Conservation (phyloP, 768 basidiomycete species). For the Panaeolus cyanescens region DNA sequence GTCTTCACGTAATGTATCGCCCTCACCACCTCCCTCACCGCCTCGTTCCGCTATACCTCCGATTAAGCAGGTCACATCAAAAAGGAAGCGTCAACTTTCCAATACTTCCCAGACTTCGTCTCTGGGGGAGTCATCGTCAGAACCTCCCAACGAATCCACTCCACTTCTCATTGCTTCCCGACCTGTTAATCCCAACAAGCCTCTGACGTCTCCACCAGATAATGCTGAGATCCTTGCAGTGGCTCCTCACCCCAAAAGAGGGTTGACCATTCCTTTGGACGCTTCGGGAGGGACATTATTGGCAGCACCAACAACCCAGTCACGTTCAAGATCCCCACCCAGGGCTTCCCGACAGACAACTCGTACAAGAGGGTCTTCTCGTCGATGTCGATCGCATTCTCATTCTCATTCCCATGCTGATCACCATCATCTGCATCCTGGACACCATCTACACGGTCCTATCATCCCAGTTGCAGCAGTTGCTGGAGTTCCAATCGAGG, state of each 20-base stretch:
- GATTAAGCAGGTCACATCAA: background rate
- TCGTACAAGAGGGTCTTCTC: background rate
- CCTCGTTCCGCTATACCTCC: background rate
- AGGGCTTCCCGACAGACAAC: background rate
- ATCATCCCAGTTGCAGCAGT: conserved; percentile 10
- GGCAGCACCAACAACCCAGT: background rate
- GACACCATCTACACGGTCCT: conserved; percentile 6
- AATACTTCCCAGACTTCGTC: background rate
- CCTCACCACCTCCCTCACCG: conserved; percentile 22
- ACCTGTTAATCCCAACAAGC: background rate
- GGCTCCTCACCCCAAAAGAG: background rate
- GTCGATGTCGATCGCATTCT: conserved; percentile 2
- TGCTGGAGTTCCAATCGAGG: conserved; percentile 23
- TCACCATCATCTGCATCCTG: conserved; percentile 1
- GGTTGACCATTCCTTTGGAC: background rate
- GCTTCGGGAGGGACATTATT: background rate
- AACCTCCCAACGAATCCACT: background rate
- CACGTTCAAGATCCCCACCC: background rate
- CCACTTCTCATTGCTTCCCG: background rate
- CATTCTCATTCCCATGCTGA: conserved; percentile 2
- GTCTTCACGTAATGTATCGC: conserved; percentile 20
- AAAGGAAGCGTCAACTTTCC: background rate
- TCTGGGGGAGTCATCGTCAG: background rate
- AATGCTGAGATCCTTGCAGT: background rate
- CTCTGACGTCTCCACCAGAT: background rate